phyloP scores from a whole-genome alignment of 768 basidiomycete species.

The Termitomyces sp. region DNA sequence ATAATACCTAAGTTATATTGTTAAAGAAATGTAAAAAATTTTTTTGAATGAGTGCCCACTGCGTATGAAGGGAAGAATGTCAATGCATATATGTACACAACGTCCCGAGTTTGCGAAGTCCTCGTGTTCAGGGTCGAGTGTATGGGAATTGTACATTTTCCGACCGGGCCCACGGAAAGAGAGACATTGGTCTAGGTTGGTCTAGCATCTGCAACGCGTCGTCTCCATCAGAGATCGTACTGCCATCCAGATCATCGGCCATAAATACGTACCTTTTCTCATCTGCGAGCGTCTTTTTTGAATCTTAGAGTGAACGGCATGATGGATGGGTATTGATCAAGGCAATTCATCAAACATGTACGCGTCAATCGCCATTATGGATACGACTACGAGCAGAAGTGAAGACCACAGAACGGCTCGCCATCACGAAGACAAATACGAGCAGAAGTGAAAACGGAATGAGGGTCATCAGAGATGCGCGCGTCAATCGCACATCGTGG shows the following conservation, averaged over 20 bases:
- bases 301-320: too few relatives aligned
- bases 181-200: constrained; percentile 3
- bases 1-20: neutral
- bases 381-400: too few relatives aligned
- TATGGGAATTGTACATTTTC: neutral
- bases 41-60: neutral
- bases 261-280: neutral
- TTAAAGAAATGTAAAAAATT: constrained; percentile 1
- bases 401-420: too few relatives aligned
- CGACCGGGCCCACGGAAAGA: constrained; percentile 2
- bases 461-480: too few relatives aligned
- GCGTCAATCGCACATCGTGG: too few relatives aligned
- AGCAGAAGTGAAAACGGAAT: too few relatives aligned
- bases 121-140: neutral
- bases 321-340: too few relatives aligned
- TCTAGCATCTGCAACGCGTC: neutral
- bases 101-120: neutral
- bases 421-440: too few relatives aligned
- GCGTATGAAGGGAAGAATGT: neutral
- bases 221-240: neutral
- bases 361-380: neutral
- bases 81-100: neutral
- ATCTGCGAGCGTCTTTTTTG: neutral
- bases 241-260: neutral
- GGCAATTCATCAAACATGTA: too few relatives aligned